phyloP scores from a whole-genome alignment of 345 rosid species.

The Aurinia saxatilis region DNA sequence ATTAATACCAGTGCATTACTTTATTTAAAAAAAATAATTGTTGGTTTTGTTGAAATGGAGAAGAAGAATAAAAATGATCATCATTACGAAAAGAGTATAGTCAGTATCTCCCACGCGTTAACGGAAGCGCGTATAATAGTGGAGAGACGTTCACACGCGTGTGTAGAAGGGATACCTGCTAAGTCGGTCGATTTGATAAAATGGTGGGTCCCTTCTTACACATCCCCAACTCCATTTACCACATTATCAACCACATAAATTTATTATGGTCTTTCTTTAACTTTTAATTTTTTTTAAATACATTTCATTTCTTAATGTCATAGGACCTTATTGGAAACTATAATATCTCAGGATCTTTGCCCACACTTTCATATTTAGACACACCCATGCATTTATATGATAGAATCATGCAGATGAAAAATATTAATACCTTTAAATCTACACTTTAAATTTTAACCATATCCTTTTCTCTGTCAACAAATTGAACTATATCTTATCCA shows the following conservation, averaged over 20 bases:
- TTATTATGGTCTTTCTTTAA: background rate
- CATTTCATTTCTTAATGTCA: background rate
- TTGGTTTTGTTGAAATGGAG: background rate
- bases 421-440: background rate
- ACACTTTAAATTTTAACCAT: no score
- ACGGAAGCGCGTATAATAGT: conserved; percentile 1
- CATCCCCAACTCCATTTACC: conserved; percentile 22
- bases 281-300: background rate
- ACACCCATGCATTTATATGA: background rate
- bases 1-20: no score
- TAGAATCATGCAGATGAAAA: background rate
- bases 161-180: conserved; percentile 21
- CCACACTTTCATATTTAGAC: background rate
- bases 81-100: background rate
- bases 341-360: background rate
- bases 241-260: conserved; percentile 17
- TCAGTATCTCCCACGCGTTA: background rate
- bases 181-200: conserved; percentile 20
- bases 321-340: background rate
- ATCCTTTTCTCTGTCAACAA: no score
- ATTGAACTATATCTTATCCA: background rate
- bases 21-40: no score
- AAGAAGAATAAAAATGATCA: background rate
- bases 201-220: conserved; percentile 14
- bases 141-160: conserved; percentile 1